Percentiles rank a stretch among this genome's conserved stretches.
phyloP scores from a whole-genome alignment of 2,329 filamentous ascomycete species.

The Xylariaceae sp. region DNA sequence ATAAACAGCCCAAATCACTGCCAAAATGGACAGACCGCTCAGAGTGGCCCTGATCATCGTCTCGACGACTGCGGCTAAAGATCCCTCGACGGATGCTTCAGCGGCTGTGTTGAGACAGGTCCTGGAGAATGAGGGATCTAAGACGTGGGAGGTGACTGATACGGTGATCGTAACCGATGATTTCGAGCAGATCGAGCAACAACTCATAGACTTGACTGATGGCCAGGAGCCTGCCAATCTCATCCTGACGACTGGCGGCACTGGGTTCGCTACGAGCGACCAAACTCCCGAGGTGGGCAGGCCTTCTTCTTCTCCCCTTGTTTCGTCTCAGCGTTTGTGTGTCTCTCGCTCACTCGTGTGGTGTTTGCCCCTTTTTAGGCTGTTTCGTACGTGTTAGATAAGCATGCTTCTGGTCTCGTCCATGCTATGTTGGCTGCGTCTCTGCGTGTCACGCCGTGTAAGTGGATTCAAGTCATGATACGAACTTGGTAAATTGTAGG shows the following conservation, averaged over 20 bases:
- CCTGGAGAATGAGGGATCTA: conserved; percentile 60
- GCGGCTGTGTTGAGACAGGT: conserved; percentile 61
- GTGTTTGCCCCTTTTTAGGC: conserved; percentile 47
- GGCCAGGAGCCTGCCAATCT: conserved; percentile 59
- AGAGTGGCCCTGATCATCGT: conserved; percentile 77
- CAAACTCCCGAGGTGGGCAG: conserved; percentile 75
- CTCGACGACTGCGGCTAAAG: conserved; percentile 80
- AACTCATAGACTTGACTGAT: conserved; percentile 71
- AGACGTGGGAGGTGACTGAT: conserved; percentile 65
- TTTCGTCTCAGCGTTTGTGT: neutral
- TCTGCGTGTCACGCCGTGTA: conserved; percentile 82
- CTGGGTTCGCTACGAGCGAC: conserved; percentile 82
- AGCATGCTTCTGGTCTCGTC: conserved; percentile 83
- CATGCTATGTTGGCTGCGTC: conserved; percentile 91
- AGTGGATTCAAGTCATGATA: conserved; percentile 32
- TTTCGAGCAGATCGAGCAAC: conserved; percentile 65
- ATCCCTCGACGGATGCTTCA: conserved; percentile 74
- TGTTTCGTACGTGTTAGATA: conserved; percentile 71
- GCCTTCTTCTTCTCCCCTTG: neutral
- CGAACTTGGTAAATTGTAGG: neutral
- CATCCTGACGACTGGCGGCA: conserved; percentile 85
- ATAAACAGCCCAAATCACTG: neutral
- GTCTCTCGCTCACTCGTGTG: neutral
- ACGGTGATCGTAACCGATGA: conserved; percentile 77
- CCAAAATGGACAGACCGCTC: conserved; percentile 38